Percentiles rank a stretch among this genome's conserved stretches.
phyloP scores from a whole-genome alignment of 495 filamentous ascomycete species.

The Aspergillus carlsbadensis region DNA sequence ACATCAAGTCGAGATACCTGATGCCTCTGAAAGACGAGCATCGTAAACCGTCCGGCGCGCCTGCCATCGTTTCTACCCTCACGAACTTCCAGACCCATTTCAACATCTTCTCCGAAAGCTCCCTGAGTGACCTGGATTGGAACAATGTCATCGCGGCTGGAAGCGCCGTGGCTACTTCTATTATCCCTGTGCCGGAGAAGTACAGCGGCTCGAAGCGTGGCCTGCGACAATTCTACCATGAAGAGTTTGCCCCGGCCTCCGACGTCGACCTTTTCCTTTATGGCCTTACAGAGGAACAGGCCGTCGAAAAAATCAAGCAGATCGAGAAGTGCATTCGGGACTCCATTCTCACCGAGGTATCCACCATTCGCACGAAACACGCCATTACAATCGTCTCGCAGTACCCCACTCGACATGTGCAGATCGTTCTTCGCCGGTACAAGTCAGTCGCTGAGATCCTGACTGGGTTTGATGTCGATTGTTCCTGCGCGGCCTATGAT shows the following conservation, averaged over 20 bases:
- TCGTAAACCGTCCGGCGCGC: constrained; percentile 58
- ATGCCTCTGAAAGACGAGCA: constrained; percentile 60
- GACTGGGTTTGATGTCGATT: constrained; percentile 84
- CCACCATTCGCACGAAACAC: constrained; percentile 76
- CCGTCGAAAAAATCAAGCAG: constrained; percentile 75
- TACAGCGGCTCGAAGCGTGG: constrained; percentile 61
- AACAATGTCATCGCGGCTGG: constrained; percentile 75
- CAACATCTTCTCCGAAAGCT: constrained; percentile 70
- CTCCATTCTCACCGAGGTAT: constrained; percentile 71
- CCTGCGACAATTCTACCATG: constrained; percentile 71
- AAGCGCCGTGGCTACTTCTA: constrained; percentile 69
- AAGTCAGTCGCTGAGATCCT: constrained; percentile 77
- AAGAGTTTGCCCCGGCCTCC: constrained; percentile 74
- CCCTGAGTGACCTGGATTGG: constrained; percentile 67
- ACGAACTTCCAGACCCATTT: constrained; percentile 76
- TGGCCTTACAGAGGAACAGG: constrained; percentile 68
- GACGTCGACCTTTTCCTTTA: constrained; percentile 86
- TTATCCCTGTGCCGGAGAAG: constrained; percentile 68
- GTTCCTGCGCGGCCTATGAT: constrained; percentile 75
- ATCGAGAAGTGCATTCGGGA: constrained; percentile 71
- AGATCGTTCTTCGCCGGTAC: constrained; percentile 83
- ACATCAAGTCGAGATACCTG: constrained; percentile 65
- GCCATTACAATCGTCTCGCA: constrained; percentile 80
- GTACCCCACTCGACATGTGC: constrained; percentile 76
- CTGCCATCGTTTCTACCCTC: constrained; percentile 61